Percentiles rank a stretch among this genome's conserved stretches.
These are phyloP conservation scores for Camelina sativa DNA, from an alignment of 345 rosid genomes.

Conservation along the genomic window DNA sequence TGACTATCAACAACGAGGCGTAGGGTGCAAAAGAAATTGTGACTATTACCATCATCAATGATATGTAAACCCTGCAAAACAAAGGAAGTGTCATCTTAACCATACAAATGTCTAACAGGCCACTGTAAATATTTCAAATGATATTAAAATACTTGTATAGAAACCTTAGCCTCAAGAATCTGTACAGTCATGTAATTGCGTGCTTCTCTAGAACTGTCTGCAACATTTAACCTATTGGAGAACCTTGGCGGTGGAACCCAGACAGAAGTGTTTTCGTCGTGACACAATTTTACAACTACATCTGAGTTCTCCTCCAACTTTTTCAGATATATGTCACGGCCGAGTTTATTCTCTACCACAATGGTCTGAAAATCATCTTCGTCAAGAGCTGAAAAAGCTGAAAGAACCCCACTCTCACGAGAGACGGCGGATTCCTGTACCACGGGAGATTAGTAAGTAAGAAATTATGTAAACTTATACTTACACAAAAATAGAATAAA, in stretches of 20 bases:
- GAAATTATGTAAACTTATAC: background rate
- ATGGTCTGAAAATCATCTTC: conserved; percentile 94
- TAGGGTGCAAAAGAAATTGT: conserved; percentile 87
- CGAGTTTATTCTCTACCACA: conserved; percentile 86
- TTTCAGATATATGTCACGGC: conserved; percentile 79
- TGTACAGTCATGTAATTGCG: conserved; percentile 72
- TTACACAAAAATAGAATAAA: conserved; percentile 25
- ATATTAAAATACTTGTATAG: conserved; percentile 8
- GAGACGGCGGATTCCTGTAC: conserved; percentile 63
- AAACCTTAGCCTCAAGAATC: conserved; percentile 93
- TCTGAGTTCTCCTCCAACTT: conserved; percentile 70
- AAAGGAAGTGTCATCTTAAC: conserved; percentile 28
- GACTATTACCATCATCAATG: conserved; percentile 89
- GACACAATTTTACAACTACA: conserved; percentile 58
- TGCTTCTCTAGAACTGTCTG: conserved; percentile 80
- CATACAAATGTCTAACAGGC: conserved; percentile 11
- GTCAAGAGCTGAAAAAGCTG: conserved; percentile 82
- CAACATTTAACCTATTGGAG: conserved; percentile 78
- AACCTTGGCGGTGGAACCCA: conserved; percentile 99
- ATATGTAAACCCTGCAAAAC: conserved; percentile 77
- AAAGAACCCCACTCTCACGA: conserved; percentile 60
- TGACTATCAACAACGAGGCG: conserved; percentile 83
- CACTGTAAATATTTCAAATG: conserved; percentile 3
- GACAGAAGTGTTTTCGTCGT: conserved; percentile 60
- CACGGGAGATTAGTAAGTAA: conserved; percentile 34